Conservation (phyloP, 2,329 filamentous ascomycete genomes). For the Fusarium sp. region DNA sequence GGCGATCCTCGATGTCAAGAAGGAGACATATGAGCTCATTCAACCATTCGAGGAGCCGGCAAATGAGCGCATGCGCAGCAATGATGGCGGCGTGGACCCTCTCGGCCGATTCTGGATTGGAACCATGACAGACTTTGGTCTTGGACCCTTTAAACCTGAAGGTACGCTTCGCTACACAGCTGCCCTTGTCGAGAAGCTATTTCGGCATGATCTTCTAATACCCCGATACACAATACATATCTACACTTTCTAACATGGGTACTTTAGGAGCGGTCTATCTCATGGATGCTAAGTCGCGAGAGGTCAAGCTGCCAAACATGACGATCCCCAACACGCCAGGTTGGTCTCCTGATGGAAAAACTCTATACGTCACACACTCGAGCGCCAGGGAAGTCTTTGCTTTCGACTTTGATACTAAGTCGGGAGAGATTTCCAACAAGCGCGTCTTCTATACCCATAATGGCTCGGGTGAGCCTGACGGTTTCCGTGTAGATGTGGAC, state of each 20-base stretch:
- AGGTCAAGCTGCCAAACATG: conserved; percentile 70
- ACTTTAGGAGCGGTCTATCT: conserved; percentile 75
- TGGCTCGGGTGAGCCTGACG: conserved; percentile 78
- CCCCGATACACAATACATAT: not conserved
- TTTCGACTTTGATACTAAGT: conserved; percentile 76
- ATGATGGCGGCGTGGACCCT: conserved; percentile 85
- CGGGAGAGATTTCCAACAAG: conserved; percentile 73
- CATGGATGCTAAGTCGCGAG: conserved; percentile 70
- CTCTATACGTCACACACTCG: conserved; percentile 86
- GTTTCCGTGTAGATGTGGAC: conserved; percentile 83
- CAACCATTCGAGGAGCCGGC: conserved; percentile 57
- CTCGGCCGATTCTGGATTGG: conserved; percentile 87
- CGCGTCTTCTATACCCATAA: conserved; percentile 79
- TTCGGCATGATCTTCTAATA: not conserved
- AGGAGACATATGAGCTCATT: conserved; percentile 65
- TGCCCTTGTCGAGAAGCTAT: not conserved
- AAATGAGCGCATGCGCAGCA: conserved; percentile 71
- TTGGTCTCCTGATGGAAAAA: conserved; percentile 79
- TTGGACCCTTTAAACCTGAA: conserved; percentile 69
- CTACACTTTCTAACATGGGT: conserved; percentile 7
- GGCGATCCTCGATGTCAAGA: conserved; percentile 76
- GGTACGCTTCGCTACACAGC: conserved; percentile 51
- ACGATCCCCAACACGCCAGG: conserved; percentile 87
- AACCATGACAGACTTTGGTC: conserved; percentile 80
- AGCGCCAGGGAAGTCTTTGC: conserved; percentile 75